Conservation (phyloP, 176 grass and related monocot species). For the Phyllostachys edulis region DNA sequence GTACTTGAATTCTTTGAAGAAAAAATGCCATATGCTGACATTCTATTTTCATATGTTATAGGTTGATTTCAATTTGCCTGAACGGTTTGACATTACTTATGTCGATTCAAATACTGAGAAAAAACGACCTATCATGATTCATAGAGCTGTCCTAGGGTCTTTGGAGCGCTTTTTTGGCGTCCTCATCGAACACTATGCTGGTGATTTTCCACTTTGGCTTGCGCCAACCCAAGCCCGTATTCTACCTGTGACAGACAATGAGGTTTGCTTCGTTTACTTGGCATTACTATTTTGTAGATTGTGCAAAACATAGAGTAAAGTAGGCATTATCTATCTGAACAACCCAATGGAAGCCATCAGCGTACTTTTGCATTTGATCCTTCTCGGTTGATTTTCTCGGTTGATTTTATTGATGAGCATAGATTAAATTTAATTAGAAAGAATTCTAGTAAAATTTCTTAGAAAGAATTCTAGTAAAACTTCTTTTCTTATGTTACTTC, state of each 20-base stretch:
- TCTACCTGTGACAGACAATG: slow-evolving; percentile 79
- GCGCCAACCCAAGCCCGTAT: slow-evolving; percentile 81
- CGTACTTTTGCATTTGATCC: background rate
- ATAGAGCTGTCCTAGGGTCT: slow-evolving; percentile 90
- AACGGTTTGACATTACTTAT: slow-evolving; percentile 87
- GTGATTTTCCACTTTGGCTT: slow-evolving; percentile 98
- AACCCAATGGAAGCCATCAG: background rate
- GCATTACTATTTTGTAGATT: background rate
- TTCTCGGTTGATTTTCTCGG: too few species aligned
- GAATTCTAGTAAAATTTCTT: too few species aligned
- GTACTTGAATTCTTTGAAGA: background rate
- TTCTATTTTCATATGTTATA: slow-evolving; percentile 28
- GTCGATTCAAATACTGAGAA: slow-evolving; percentile 82
- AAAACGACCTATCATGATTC: slow-evolving; percentile 90
- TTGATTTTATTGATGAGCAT: background rate
- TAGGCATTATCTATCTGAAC: background rate
- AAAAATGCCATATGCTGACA: background rate
- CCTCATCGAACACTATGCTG: slow-evolving; percentile 92
- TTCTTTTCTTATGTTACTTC: background rate
- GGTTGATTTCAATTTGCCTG: slow-evolving; percentile 96
- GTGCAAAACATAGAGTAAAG: background rate
- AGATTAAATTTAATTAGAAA: too few species aligned
- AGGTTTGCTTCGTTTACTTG: slow-evolving; percentile 57
- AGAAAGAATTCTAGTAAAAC: too few species aligned
- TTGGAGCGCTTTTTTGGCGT: slow-evolving; percentile 93